These are phyloP conservation scores for Pseudomonodictys pantanalensis DNA, from an alignment of 495 filamentous ascomycete species.

Conservation along the genomic window DNA sequence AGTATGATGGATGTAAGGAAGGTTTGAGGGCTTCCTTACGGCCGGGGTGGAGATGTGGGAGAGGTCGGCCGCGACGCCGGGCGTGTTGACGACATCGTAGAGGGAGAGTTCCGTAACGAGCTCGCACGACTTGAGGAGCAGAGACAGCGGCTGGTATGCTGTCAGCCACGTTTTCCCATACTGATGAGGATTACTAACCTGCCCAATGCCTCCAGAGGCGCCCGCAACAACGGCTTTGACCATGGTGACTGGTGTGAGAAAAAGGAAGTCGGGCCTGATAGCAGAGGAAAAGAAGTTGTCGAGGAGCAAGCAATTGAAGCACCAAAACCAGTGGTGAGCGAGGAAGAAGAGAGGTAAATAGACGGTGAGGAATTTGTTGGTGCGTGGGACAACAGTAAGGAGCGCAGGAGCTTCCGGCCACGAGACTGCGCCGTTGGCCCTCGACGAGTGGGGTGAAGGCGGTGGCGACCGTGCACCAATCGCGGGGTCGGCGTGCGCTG, in stretches of 20 bases:
- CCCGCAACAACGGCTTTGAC: constrained; percentile 76
- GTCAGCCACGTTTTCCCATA: constrained; percentile 35
- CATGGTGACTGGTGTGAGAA: constrained; percentile 23
- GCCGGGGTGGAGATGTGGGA: constrained; percentile 95
- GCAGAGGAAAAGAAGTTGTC: background rate
- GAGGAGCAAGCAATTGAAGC: background rate
- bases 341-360: background rate
- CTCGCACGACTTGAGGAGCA: constrained; percentile 84
- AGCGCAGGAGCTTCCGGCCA: constrained; percentile 21
- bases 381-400: constrained; percentile 7
- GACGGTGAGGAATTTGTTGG: background rate
- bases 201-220: constrained; percentile 96
- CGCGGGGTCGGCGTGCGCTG: constrained; percentile 15
- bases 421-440: constrained; percentile 22
- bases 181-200: constrained; percentile 54
- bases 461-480: constrained; percentile 13
- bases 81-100: constrained; percentile 99
- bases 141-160: constrained; percentile 77
- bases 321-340: background rate
- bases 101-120: constrained; percentile 87
- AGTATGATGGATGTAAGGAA: background rate
- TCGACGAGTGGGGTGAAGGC: constrained; percentile 9
- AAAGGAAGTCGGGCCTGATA: background rate
- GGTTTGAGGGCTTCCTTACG: constrained; percentile 52
- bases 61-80: constrained; percentile 90